phyloP scores from a whole-genome alignment of 1,284 basidiomycete species.

The Gymnopus androsaceus region DNA sequence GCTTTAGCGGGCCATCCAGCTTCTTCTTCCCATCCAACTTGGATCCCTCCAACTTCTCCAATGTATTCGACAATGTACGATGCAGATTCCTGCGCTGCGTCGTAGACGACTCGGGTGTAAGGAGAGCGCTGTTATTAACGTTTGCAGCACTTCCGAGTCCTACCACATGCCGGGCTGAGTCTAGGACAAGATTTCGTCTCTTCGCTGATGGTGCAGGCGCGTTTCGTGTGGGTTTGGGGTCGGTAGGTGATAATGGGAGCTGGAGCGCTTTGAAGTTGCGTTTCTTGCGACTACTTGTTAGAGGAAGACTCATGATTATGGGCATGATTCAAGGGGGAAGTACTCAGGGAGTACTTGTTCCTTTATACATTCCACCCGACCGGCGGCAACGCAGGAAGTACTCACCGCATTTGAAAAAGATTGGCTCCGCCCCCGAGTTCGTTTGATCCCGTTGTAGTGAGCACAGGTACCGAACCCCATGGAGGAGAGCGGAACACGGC shows the following conservation, averaged over 20 bases:
- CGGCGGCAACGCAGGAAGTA: too few species aligned
- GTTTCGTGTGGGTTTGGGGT: conserved; percentile 14
- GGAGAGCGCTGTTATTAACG: conserved; percentile 21
- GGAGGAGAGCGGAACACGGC: too few species aligned
- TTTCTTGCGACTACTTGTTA: conserved; percentile 8
- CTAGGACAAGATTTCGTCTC: conserved; percentile 55
- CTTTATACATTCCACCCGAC: too few species aligned
- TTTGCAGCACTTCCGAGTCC: conserved; percentile 26
- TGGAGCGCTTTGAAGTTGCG: conserved; percentile 18
- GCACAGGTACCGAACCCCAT: too few species aligned
- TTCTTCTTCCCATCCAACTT: conserved; percentile 27
- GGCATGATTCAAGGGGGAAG: conserved; percentile 6
- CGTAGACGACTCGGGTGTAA: conserved; percentile 15
- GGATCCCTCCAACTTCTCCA: conserved; percentile 11
- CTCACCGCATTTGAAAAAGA: too few species aligned
- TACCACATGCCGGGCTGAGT: conserved; percentile 40
- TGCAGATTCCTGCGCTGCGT: conserved; percentile 14
- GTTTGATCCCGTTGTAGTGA: too few species aligned
- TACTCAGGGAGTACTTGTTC: too few species aligned
- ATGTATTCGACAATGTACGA: conserved; percentile 5
- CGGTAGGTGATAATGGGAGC: conserved; percentile 13
- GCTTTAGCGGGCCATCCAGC: conserved; percentile 69
- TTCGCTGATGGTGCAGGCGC: conserved; percentile 33
- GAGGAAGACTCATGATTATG: background rate
- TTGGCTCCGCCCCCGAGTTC: too few species aligned